Percentiles rank a stretch among this genome's conserved stretches.
Conservation (phyloP, 768 basidiomycete species). For the Wakefieldia striispora region DNA sequence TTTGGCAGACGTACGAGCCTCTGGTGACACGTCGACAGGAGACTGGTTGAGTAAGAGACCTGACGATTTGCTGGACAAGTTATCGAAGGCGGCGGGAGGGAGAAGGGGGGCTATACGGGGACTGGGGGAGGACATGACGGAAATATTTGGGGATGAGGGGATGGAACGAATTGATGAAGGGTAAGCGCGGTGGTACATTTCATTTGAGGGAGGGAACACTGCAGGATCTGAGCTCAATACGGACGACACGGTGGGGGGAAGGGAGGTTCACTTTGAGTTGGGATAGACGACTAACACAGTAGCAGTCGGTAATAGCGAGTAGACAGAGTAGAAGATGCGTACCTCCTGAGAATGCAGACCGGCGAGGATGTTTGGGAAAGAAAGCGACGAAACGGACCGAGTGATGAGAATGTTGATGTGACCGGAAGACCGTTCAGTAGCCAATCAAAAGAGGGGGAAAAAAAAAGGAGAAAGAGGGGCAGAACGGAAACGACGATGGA, state of each 20-base stretch:
- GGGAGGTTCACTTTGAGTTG: slow-evolving; percentile 21
- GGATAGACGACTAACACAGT: neutral
- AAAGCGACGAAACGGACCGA: slow-evolving; percentile 1
- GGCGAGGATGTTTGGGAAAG: neutral
- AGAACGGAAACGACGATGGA: too few relatives aligned
- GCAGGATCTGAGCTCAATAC: slow-evolving; percentile 15
- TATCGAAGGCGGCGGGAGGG: slow-evolving; percentile 45
- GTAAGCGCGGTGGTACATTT: slow-evolving; percentile 63
- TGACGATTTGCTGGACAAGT: slow-evolving; percentile 40
- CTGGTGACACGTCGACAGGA: slow-evolving; percentile 33
- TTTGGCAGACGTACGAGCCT: slow-evolving; percentile 21
- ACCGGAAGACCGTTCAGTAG: neutral
- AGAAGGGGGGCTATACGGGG: slow-evolving; percentile 52
- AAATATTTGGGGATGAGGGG: slow-evolving; percentile 38
- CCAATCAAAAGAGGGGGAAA: neutral
- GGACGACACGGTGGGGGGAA: slow-evolving; percentile 1
- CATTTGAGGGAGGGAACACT: slow-evolving; percentile 38
- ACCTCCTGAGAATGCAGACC: slow-evolving; percentile 15
- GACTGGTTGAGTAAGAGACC: slow-evolving; percentile 35
- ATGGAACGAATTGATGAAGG: slow-evolving; percentile 55
- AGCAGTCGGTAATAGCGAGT: neutral
- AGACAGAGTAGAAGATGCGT: neutral
- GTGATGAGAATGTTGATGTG: too few relatives aligned
- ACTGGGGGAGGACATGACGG: slow-evolving; percentile 19
- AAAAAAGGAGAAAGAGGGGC: neutral